Base-by-base conservation (phyloP, 2,329 filamentous ascomycete species). In the Aaosphaeria pasadenensis region DNA sequence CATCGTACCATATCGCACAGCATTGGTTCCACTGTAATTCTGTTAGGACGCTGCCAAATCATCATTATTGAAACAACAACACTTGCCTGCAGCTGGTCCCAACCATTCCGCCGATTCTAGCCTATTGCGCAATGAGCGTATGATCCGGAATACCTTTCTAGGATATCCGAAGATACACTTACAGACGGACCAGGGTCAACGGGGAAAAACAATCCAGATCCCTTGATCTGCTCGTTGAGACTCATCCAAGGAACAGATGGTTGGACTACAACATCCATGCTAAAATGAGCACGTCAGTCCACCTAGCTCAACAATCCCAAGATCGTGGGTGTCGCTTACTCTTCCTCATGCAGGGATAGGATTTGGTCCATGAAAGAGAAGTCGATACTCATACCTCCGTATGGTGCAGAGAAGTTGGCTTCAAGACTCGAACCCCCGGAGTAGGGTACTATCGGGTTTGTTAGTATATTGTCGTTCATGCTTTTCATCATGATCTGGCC, bases 211-310 rank as follows among this genome's bases (percentile, higher is more conserved):
- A 96, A 80, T 0, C 89, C 89, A 4, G 82, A 85, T 36, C 82
- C 78, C 69, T 87, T 82, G 61, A 88, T 84, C 43, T 84, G 78
- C 55, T 87, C 83, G 60, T 96, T 96, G 49, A 96, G 74, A 45
- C 88, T 84, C 80, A 95, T 91, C 91, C 91, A 96, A n/a, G 87
- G 86, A 7, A 96, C 86, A 5, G 88, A 88, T 3, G 91, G 91
- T 67, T 96, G 91, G 3, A 96, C 90, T 4, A 95, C 88, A 43
- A 96, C 79, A 59, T 96, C 91, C 88, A 96, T 90, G 66, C 67
- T 80, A 41, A 38, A 1, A 29, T 36, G 36, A 47, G 36, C 36
- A 54, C 24, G 54, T 68, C 50, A 69, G 59, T 47, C 17, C 11
- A 29, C 29, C 29, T 32, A n/a, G 30, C 7, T 17, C 9, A 9